Evolutionary conservation across 2,329 filamentous ascomycete species (phyloP), one percentile per base, ranked within the genome.

Genomic region (Fusarium circinatum): DNA sequence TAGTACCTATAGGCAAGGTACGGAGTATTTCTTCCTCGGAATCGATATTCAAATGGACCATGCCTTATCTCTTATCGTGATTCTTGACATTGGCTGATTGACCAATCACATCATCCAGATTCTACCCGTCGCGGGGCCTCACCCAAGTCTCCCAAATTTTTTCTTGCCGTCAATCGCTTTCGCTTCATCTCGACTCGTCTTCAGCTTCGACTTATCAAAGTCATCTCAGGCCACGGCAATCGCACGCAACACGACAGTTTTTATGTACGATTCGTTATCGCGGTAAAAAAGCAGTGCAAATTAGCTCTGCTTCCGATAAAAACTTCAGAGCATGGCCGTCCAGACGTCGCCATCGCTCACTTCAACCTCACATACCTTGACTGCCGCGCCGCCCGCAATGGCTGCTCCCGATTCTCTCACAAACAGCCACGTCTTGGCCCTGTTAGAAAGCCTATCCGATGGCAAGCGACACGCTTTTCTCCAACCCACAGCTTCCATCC

Each of bases 381-480:
- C 87, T 45, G 84, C 86, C 62, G 83, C 85, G 45, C 84, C 86
- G 62, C 84, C 87, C 54, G 79, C 80, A 62, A 85, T 86, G 80
- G 80, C 81, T 32, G 80, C 82, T 68, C 70, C 83, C 62, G 79
- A 84, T 73, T 79, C 84, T 74, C 64, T 71, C 70, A 63, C 74
- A 62, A 75, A 78, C 67, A 79, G 80, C 71, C 81, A 84, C 71
- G 81, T 86, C 59, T 82, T 85, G 75, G 85, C 86, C 32, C 85
- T 93, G 67, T 84, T 92, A 68, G 86, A 90, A 66, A 86, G 85
- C 71, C 85, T 94, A 55, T 84, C 83, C 72, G 82, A 90, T 22
- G 84, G 86, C 65, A 89, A 90, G 68, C 92, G 93, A 18, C 91
- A 95, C 79, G 82, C 84, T 32, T 97, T 98, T 79, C 86, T 98